Evolutionary conservation across 75 land plant genomes (phyloP), one percentile per base, ranked within the genome.

Genomic region (Sequoiadendron giganteum): DNA sequence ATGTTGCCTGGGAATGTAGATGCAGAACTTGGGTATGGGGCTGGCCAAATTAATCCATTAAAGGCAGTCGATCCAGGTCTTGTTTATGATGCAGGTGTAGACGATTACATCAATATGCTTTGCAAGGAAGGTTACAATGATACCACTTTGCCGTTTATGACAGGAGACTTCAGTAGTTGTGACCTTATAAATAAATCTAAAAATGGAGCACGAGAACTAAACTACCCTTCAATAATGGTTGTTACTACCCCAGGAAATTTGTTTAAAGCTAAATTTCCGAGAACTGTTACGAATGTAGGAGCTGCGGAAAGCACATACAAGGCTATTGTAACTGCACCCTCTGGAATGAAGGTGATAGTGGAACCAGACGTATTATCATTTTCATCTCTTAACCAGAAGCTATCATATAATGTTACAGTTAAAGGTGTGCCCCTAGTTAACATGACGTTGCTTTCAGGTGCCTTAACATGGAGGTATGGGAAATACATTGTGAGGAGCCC

Each of bases 281-380:
- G 98, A 86, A 93, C 93, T 0, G 94, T 95, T 42, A 96, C 98
- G 30, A 96, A 96, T 83, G 96, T 96, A 5, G 98, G 98, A 0
- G 88, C 89, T 36, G 90, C 94, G 0, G 40, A 48, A 14, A 91
- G 95, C 3, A 88, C 36, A 4, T 97, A 97, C 92, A 87, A 80
- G 36, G 95, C 89, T 0, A 54, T 13, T 18, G 91, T 94, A 0
- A 55, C 91, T 3, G 88, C 89, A 16, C 90, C 93, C 52, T 90
- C 87, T 34, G 95, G 95, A 10, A 92, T 89, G 3, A n/a, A 56
- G 25, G 43, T 42, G 9, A 75, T 68, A 16, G 94, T 96, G 0
- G 87, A 90, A 86, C 98, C 98, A 1, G 25, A 55, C 1, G 90
- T 13, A 0, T 86, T 96, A 75, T 54, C 86, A n/a, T 96, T 96